Conservation (phyloP, 345 rosid species). For the Salix purpurea region DNA sequence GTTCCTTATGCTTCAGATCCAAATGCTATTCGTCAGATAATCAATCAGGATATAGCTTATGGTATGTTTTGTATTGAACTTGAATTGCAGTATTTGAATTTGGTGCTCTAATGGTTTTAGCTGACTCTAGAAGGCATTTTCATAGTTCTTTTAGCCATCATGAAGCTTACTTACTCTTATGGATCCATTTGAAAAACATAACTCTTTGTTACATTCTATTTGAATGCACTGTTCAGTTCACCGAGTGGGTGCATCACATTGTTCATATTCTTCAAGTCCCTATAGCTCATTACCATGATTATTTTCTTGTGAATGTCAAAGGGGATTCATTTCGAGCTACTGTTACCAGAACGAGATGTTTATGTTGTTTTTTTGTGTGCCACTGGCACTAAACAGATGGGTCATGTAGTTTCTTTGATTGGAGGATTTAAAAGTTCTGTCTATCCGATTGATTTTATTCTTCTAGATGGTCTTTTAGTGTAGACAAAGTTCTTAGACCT, state of each 20-base stretch:
- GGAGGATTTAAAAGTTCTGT: background rate
- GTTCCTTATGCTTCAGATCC: slow-evolving; percentile 79
- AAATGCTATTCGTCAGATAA: slow-evolving; percentile 53
- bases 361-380: background rate
- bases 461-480: background rate
- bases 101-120: background rate
- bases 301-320: background rate
- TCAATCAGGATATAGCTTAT: slow-evolving; percentile 55
- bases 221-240: no score
- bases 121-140: background rate
- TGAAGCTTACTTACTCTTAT: background rate
- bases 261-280: background rate
- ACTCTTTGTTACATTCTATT: background rate
- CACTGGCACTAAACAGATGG: background rate
- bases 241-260: background rate
- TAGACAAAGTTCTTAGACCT: background rate
- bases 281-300: background rate
- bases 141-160: background rate
- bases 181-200: background rate
- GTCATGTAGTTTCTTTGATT: background rate
- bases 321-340: background rate
- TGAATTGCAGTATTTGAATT: background rate
- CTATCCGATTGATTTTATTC: background rate
- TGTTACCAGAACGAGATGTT: background rate
- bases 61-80: slow-evolving; percentile 33